Percentiles rank a stretch among this genome's conserved stretches.
phyloP scores from a whole-genome alignment of 2,329 filamentous ascomycete species.

The Microcyclosporella mali region DNA sequence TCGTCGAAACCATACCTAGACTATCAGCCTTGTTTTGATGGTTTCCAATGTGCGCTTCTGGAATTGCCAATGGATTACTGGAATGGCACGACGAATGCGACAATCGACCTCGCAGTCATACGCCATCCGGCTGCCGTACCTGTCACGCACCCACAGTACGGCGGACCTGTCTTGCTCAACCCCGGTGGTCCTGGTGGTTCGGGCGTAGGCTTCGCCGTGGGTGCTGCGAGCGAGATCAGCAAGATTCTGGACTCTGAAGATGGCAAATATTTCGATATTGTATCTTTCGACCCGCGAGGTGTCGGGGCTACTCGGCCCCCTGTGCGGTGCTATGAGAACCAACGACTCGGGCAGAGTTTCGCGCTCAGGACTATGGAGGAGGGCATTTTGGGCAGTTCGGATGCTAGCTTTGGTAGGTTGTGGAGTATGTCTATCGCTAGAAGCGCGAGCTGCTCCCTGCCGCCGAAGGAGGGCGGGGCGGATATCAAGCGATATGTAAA shows the following conservation, averaged over 20 bases:
- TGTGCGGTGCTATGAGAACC: slow-evolving; percentile 32
- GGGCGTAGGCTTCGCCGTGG: slow-evolving; percentile 31
- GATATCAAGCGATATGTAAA: slow-evolving; percentile 41
- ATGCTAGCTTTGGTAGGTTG: slow-evolving; percentile 37
- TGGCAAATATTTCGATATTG: slow-evolving; percentile 38
- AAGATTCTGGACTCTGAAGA: slow-evolving; percentile 19
- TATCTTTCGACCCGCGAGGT: slow-evolving; percentile 43
- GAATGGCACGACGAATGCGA: slow-evolving; percentile 31
- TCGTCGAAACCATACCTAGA: slow-evolving; percentile 3
- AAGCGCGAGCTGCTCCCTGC: slow-evolving; percentile 24
- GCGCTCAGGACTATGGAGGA: slow-evolving; percentile 32
- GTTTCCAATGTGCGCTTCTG: slow-evolving; percentile 45
- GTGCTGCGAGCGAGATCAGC: slow-evolving; percentile 18
- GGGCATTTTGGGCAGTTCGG: slow-evolving; percentile 31
- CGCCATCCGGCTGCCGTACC: slow-evolving; percentile 40
- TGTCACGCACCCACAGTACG: slow-evolving; percentile 37
- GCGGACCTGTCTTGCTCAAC: slow-evolving; percentile 37
- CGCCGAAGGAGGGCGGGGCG: slow-evolving; percentile 19
- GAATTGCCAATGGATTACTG: slow-evolving; percentile 44
- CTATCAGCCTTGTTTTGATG: slow-evolving; percentile 36
- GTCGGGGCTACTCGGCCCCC: slow-evolving; percentile 33
- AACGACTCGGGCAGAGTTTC: slow-evolving; percentile 32
- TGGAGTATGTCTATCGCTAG: slow-evolving; percentile 39
- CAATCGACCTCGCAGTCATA: slow-evolving; percentile 41
- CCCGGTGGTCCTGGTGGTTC: slow-evolving; percentile 42